Percentiles rank a stretch among this genome's conserved stretches.
These are phyloP conservation scores for Sporothrix brunneoviolacea DNA, from an alignment of 2,329 filamentous ascomycete genomes.

Conservation along the genomic window DNA sequence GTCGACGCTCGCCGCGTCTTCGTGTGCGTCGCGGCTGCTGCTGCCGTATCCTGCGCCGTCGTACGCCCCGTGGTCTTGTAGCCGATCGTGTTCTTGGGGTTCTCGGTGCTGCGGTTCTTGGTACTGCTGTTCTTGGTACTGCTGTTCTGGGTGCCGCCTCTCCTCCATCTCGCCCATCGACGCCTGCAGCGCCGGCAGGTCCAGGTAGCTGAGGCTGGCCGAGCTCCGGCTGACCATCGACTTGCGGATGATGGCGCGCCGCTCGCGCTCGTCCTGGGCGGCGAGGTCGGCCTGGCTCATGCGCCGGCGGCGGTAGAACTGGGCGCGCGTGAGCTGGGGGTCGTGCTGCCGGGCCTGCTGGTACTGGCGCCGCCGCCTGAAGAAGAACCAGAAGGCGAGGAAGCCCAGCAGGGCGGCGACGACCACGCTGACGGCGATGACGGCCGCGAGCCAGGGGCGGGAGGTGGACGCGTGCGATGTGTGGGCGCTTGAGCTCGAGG, in stretches of 20 bases:
- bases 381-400: not conserved
- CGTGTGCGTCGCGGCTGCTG: too few species aligned
- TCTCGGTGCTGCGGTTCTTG: too few species aligned
- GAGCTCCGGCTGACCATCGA: slow-evolving; percentile 29
- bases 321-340: slow-evolving; percentile 22
- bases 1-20: too few species aligned
- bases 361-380: slow-evolving; percentile 13
- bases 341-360: slow-evolving; percentile 20
- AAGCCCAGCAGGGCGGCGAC: slow-evolving; percentile 18
- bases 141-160: too few species aligned
- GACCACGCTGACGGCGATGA: slow-evolving; percentile 23
- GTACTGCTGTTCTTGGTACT: too few species aligned
- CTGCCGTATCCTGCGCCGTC: too few species aligned
- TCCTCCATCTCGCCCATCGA: slow-evolving; percentile 1
- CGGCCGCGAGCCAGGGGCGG: slow-evolving; percentile 8
- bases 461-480: not conserved
- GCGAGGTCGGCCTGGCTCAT: slow-evolving; percentile 22
- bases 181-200: too few species aligned
- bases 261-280: slow-evolving; percentile 32
- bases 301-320: slow-evolving; percentile 22
- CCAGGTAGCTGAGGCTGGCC: slow-evolving; percentile 10
- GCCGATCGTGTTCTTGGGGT: too few species aligned
- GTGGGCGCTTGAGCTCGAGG: not conserved
- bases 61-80: too few species aligned
- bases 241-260: slow-evolving; percentile 37